Percentiles rank a stretch among this genome's conserved stretches.
phyloP scores from a whole-genome alignment of 805 yeast species.

The Lachancea lanzarotensis region DNA sequence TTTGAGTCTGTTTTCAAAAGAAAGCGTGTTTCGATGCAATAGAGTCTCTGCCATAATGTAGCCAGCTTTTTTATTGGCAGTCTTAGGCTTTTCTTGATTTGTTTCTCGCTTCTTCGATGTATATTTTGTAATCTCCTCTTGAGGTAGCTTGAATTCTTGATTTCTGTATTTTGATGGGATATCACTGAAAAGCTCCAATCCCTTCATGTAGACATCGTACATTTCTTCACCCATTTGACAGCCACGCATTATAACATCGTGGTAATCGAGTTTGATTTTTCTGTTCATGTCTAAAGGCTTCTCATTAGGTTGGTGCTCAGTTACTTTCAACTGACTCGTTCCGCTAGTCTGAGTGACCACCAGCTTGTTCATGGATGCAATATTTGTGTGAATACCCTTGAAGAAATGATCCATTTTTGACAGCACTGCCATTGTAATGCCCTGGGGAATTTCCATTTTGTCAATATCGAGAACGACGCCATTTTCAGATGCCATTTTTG shows the following conservation, averaged over 20 bases:
- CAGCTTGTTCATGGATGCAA: conserved; percentile 22
- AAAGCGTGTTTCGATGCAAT: conserved; percentile 15
- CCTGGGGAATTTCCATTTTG: conserved; percentile 18
- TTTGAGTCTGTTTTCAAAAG: conserved; percentile 1
- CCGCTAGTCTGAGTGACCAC: conserved; percentile 14
- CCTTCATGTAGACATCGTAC: conserved; percentile 28
- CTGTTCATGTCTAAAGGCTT: conserved; percentile 12
- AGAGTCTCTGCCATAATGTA: conserved; percentile 16
- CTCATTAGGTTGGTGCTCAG: not conserved
- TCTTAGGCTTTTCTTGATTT: conserved; percentile 4
- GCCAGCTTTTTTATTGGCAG: conserved; percentile 8
- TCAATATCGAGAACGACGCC: conserved; percentile 22
- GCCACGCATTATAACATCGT: conserved; percentile 26
- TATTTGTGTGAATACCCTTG: conserved; percentile 21
- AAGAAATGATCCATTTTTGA: conserved; percentile 26
- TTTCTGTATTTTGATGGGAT: conserved; percentile 23
- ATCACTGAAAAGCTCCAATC: conserved; percentile 27
- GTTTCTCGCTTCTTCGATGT: conserved; percentile 8
- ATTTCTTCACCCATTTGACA: conserved; percentile 30
- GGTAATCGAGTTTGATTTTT: conserved; percentile 18
- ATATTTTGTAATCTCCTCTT: conserved; percentile 20
- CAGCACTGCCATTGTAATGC: conserved; percentile 16
- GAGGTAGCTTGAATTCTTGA: conserved; percentile 22
- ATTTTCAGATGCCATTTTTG: conserved; percentile 13
- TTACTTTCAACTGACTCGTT: conserved; percentile 11